Evolutionary conservation across 1,284 basidiomycete species (phyloP).

Genomic region (Pterulicium gracile): DNA sequence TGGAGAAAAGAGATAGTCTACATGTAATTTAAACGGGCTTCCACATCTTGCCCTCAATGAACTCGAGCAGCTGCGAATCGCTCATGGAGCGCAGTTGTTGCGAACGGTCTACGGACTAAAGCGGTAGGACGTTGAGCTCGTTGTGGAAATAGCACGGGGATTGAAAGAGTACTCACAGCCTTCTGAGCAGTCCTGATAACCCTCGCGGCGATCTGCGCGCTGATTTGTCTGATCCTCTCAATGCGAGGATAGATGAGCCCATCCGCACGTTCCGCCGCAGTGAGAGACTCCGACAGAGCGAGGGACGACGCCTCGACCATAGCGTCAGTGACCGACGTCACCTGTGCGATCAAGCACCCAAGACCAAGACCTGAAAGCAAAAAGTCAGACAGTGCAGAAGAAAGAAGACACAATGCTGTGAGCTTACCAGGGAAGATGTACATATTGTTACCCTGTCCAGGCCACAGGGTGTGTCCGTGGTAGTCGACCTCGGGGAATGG

Average conservation of each 20-base stretch:
- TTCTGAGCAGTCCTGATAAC: constrained; percentile 75
- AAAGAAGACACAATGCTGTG: constrained; percentile 11
- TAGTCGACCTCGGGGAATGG: constrained; percentile 70
- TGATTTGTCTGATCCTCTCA: constrained; percentile 60
- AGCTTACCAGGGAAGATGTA: constrained; percentile 59
- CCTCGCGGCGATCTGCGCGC: constrained; percentile 56
- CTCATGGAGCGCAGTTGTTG: constrained; percentile 41
- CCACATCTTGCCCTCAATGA: constrained; percentile 63
- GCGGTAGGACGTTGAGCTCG: constrained; percentile 7
- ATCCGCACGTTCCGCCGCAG: constrained; percentile 51
- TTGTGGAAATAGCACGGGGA: constrained; percentile 2
- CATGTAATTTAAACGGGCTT: no score
- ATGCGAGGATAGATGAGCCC: constrained; percentile 71
- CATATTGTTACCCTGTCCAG: constrained; percentile 92
- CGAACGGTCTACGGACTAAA: constrained; percentile 50
- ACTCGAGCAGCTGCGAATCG: constrained; percentile 43
- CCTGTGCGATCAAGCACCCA: constrained; percentile 64
- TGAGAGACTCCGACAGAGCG: constrained; percentile 72
- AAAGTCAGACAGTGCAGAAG: constrained; percentile 12
- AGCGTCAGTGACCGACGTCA: constrained; percentile 56
- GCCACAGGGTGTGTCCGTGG: constrained; percentile 54
- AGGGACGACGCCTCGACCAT: constrained; percentile 78
- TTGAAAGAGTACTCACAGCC: constrained; percentile 36
- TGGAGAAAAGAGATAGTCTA: no score
- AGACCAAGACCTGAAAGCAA: constrained; percentile 60